Percentiles rank a stretch among this genome's conserved stretches.
These are phyloP conservation scores for Metschnikowia kunwiensis DNA, from an alignment of 805 yeast species.

Conservation along the genomic window DNA sequence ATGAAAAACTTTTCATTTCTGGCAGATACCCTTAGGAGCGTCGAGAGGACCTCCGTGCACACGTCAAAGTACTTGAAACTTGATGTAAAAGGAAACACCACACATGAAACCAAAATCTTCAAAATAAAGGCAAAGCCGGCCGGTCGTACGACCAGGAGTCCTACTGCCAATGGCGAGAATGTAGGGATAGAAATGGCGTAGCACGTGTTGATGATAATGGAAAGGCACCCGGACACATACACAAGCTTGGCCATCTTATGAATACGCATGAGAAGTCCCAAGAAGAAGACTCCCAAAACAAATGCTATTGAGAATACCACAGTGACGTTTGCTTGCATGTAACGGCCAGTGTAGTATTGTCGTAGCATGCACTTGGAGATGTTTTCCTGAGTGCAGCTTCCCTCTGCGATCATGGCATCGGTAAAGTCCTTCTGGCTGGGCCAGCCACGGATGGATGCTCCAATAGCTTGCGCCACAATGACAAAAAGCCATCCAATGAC, in stretches of 20 bases:
- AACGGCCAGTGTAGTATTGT: conserved; percentile 28
- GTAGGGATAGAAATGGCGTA: conserved; percentile 27
- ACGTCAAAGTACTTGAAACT: conserved; percentile 22
- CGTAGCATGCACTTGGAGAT: conserved; percentile 18
- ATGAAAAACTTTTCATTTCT: conserved; percentile 24
- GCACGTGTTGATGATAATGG: conserved; percentile 22
- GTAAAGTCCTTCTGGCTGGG: conserved; percentile 22
- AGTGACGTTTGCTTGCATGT: conserved; percentile 22
- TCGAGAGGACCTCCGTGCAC: conserved; percentile 14
- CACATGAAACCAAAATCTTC: conserved; percentile 17
- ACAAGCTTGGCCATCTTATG: conserved; percentile 20
- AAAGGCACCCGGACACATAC: conserved; percentile 24
- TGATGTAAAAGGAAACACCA: conserved; percentile 31
- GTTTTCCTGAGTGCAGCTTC: conserved; percentile 24
- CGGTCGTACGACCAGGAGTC: conserved; percentile 23
- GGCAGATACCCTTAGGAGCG: conserved; percentile 15
- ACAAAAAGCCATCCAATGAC: conserved; percentile 25
- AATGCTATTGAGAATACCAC: conserved; percentile 25
- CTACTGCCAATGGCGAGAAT: conserved; percentile 24
- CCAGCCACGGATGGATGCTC: conserved; percentile 24
- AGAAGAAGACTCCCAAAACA: conserved; percentile 21
- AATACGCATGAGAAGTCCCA: conserved; percentile 22
- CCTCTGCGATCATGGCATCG: conserved; percentile 22
- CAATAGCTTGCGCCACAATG: conserved; percentile 25
- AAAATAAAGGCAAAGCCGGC: conserved; percentile 25